Conservation (phyloP, 75 land plant genomes). For the Adiantum capillusveneris region DNA sequence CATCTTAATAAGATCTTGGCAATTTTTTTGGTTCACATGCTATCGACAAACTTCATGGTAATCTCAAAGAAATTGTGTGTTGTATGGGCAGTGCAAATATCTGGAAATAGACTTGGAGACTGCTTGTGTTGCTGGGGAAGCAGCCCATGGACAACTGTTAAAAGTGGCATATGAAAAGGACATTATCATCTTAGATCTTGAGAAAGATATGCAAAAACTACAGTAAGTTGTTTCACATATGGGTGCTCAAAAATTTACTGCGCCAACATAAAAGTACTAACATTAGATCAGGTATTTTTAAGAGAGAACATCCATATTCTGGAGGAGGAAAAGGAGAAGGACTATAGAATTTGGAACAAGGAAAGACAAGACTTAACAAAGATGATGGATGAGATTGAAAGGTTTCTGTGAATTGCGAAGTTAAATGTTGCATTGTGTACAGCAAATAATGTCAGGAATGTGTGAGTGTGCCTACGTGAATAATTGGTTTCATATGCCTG, state of each 20-base stretch:
- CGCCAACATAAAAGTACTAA: neutral
- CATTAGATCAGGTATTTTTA: too few relatives aligned
- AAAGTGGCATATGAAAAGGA: conserved; percentile 13
- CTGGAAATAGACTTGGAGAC: conserved; percentile 19
- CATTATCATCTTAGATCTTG: conserved; percentile 1
- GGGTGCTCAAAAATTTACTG: too few relatives aligned
- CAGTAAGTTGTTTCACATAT: conserved; percentile 9
- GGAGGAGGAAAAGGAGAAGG: conserved; percentile 1
- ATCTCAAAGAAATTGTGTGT: too few relatives aligned
- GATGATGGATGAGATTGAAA: conserved; percentile 9
- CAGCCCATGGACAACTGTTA: conserved; percentile 8
- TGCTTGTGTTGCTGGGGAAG: conserved; percentile 10
- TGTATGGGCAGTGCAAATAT: conserved; percentile 18
- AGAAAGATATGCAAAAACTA: conserved; percentile 13
- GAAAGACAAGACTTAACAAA: conserved; percentile 8
- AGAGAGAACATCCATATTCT: conserved; percentile 15
- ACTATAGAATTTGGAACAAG: conserved; percentile 13
- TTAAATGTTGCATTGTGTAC: too few relatives aligned
- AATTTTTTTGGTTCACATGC: too few relatives aligned
- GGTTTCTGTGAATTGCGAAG: conserved; percentile 10
- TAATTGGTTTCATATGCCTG: too few relatives aligned
- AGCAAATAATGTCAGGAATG: too few relatives aligned
- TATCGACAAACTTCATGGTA: too few relatives aligned
- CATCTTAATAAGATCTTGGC: too few relatives aligned
- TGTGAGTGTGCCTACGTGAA: too few relatives aligned